A percentile compares a stretch with the other conserved stretches of the same genome.
phyloP scores from a whole-genome alignment of 2,329 filamentous ascomycete genomes.

The Fusarium gaditjirri region DNA sequence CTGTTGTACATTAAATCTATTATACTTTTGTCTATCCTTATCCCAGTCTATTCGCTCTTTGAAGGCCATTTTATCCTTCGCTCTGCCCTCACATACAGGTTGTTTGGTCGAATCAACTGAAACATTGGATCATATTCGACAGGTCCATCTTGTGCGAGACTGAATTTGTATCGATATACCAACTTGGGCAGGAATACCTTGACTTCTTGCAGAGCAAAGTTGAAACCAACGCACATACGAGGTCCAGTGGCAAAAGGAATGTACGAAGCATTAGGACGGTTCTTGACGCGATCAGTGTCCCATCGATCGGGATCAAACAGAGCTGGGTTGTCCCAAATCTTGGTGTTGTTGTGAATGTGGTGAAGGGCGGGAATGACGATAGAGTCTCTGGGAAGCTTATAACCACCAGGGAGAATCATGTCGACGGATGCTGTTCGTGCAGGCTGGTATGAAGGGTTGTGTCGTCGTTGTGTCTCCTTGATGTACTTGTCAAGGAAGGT shows the following conservation, averaged over 20 bases:
- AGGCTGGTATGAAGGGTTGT: conserved; percentile 71
- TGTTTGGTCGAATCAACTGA: conserved; percentile 65
- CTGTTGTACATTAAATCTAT: conserved; percentile 25
- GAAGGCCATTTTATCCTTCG: conserved; percentile 61
- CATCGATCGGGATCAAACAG: conserved; percentile 70
- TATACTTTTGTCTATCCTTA: conserved; percentile 25
- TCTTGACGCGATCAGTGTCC: conserved; percentile 64
- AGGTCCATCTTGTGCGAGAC: conserved; percentile 58
- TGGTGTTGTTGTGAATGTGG: conserved; percentile 63
- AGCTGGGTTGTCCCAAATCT: conserved; percentile 66
- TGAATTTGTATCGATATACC: conserved; percentile 68
- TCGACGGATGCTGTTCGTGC: conserved; percentile 66
- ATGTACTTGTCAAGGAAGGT: conserved; percentile 66
- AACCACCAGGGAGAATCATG: conserved; percentile 68
- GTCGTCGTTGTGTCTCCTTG: conserved; percentile 69
- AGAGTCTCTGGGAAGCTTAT: conserved; percentile 61
- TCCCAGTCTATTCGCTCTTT: conserved; percentile 17
- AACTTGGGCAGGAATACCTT: conserved; percentile 69
- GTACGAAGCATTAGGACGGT: conserved; percentile 62
- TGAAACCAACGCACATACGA: conserved; percentile 71
- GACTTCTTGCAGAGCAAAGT: conserved; percentile 70
- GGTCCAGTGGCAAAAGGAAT: conserved; percentile 68
- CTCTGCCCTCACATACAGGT: conserved; percentile 63
- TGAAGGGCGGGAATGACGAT: conserved; percentile 65
- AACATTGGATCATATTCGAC: conserved; percentile 70